phyloP scores from a whole-genome alignment of 1,284 basidiomycete genomes.

The Naganishia albida region DNA sequence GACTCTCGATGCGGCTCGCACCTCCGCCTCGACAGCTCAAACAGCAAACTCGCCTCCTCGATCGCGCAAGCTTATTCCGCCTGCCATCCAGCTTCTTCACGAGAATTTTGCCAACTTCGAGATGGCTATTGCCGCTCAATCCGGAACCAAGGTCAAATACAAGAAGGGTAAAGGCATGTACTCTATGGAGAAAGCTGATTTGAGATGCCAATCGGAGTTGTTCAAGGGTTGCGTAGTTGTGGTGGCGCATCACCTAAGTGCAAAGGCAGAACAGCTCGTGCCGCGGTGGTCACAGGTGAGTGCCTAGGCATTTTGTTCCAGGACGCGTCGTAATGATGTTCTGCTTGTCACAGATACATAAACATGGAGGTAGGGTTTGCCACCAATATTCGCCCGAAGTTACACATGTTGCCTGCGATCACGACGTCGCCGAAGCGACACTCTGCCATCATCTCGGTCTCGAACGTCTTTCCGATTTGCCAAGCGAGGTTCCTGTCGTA shows the following conservation, averaged over 20 bases:
- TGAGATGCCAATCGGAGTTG: slow-evolving; percentile 1
- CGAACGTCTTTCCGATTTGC: slow-evolving; percentile 3
- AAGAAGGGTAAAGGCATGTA: slow-evolving; percentile 12
- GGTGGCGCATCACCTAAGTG: slow-evolving; percentile 22
- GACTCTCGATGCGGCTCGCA: not conserved
- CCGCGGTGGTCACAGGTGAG: slow-evolving; percentile 21
- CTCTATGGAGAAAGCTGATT: slow-evolving; percentile 3
- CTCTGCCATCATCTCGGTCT: slow-evolving; percentile 28
- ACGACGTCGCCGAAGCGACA: slow-evolving; percentile 11
- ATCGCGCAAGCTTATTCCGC: no score
- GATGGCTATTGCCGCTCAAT: not conserved
- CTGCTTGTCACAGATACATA: slow-evolving; percentile 19
- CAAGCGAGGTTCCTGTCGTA: slow-evolving; percentile 4
- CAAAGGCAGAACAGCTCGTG: slow-evolving; percentile 22
- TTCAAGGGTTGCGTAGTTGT: slow-evolving; percentile 21
- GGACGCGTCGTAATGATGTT: not conserved
- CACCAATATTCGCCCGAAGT: slow-evolving; percentile 26
- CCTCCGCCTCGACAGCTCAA: not conserved
- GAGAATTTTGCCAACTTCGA: slow-evolving; percentile 14
- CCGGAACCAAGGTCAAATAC: slow-evolving; percentile 1
- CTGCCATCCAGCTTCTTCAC: not conserved
- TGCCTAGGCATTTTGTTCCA: not conserved
- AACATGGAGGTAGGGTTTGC: slow-evolving; percentile 27
- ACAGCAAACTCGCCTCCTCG: no score
- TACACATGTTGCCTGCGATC: slow-evolving; percentile 31